Base-by-base conservation (phyloP, 768 basidiomycete genomes). In the Termitomyces sp. region DNA sequence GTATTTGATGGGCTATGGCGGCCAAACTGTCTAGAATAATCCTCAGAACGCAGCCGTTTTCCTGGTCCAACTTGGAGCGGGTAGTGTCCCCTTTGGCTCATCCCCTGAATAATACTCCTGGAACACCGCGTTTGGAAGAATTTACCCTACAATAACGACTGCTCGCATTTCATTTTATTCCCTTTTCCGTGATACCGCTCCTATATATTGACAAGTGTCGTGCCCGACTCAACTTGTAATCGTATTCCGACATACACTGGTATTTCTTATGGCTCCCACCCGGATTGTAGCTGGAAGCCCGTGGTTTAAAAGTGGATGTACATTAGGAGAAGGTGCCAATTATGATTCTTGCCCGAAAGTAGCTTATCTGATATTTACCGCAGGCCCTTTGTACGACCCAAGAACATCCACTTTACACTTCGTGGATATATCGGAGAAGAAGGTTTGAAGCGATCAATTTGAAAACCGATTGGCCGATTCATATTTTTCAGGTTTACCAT, bases 351-450 rank as follows among this genome's bases (percentile, higher is more conserved):
- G 45, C 40, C 50, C 18, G 15, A 33, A 58, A 65, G 51, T 50
- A 46, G 40, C 35, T 44, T 48, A 53, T 60, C 28, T 70, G 67
- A 70, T 68, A 16, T 54, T 13, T 39, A 58, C 61, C 65, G 51
- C 66, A 89, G 86, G 84, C 35, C 88, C 89, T 7, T 60, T 90
- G 15, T 89, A 86, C 68, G 88, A 90, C 63, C 71, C 81, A 13
- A 67, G 64, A 49, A 83, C 82, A 1, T 77, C 76, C 11, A 78
- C 75, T 28, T 69, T 90, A 40, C 88, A 90, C 71, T 89, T 91
- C 70, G 85, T 90, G 50, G 88, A 90, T 67, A 89, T 89, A 53
- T 70, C 74, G 38, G 79, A 81, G 63, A 75, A 78, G 61, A 84
- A 83, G 76, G 86, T 83, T 63, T 57, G 65, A 53, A 52, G 42